These are phyloP conservation scores for Geotrichum candidum DNA, from an alignment of 1,139 yeast species.

Conservation along the genomic window DNA sequence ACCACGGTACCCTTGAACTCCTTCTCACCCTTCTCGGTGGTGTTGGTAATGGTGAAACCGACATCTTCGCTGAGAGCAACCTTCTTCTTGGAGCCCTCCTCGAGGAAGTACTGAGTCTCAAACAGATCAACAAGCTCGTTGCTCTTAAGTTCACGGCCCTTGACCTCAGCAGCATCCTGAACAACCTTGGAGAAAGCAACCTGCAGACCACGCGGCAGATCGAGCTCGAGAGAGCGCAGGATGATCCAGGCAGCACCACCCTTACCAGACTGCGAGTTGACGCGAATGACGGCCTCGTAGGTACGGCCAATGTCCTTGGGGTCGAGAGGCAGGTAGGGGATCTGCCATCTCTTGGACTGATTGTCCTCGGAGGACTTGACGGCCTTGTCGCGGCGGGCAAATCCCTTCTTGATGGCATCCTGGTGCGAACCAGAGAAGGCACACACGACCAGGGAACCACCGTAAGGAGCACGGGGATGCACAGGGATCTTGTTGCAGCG, in stretches of 20 bases:
- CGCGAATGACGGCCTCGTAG: slow-evolving; percentile 95
- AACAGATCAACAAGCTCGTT: slow-evolving; percentile 73
- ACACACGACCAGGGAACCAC: slow-evolving; percentile 93
- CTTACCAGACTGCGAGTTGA: slow-evolving; percentile 95
- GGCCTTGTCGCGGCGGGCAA: slow-evolving; percentile 50
- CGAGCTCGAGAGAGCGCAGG: slow-evolving; percentile 78
- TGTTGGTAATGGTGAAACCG: slow-evolving; percentile 31
- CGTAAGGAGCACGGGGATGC: slow-evolving; percentile 90
- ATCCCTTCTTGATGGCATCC: slow-evolving; percentile 97
- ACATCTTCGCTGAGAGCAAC: slow-evolving; percentile 20
- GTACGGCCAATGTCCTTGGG: slow-evolving; percentile 95
- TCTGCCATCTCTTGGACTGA: slow-evolving; percentile 50
- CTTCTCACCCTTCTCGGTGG: slow-evolving; percentile 41
- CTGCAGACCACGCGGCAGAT: slow-evolving; percentile 87
- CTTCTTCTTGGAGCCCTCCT: slow-evolving; percentile 32
- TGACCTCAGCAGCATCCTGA: slow-evolving; percentile 70
- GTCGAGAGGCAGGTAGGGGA: slow-evolving; percentile 93
- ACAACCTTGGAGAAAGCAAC: slow-evolving; percentile 82
- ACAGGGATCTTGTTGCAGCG: slow-evolving; percentile 93
- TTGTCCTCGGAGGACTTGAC: slow-evolving; percentile 37
- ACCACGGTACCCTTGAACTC: slow-evolving; percentile 46
- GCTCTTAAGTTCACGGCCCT: slow-evolving; percentile 79
- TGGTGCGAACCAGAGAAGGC: slow-evolving; percentile 97
- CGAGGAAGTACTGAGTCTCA: slow-evolving; percentile 61
- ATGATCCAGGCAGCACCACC: slow-evolving; percentile 99